Percentiles rank a stretch among this genome's conserved stretches.
Evolutionary conservation across 805 yeast species (phyloP).

Genomic region (Candida krabiensis): DNA sequence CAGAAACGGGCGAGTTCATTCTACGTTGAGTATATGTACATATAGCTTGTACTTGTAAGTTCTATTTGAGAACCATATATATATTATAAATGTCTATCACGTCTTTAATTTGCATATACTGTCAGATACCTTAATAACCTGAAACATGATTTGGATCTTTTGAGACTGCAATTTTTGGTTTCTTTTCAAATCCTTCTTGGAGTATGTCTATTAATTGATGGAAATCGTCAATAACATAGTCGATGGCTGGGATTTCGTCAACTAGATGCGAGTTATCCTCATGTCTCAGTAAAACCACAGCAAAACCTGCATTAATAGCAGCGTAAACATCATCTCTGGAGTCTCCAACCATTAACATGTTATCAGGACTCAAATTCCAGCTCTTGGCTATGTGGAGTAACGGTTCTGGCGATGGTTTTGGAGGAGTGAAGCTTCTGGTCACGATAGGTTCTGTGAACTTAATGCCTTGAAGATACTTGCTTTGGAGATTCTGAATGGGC

Average conservation of each 20-base stretch:
- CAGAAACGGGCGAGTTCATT: constrained; percentile 60
- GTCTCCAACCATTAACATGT: constrained; percentile 71
- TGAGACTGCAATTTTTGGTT: constrained; percentile 6
- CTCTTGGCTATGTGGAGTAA: constrained; percentile 50
- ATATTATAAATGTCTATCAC: too few species aligned
- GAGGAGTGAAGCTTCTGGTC: constrained; percentile 64
- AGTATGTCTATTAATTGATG: constrained; percentile 38
- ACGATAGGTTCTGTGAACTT: constrained; percentile 49
- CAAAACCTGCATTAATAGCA: constrained; percentile 63
- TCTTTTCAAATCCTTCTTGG: constrained; percentile 34
- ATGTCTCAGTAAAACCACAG: constrained; percentile 54
- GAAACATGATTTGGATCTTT: constrained; percentile 2
- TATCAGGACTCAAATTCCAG: constrained; percentile 47
- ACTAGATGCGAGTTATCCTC: constrained; percentile 48
- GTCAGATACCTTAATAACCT: constrained; percentile 5
- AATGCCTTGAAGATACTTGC: constrained; percentile 38
- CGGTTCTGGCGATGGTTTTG: constrained; percentile 70
- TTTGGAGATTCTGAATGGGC: constrained; percentile 55
- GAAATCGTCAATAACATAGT: constrained; percentile 36
- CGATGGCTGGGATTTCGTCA: constrained; percentile 36
- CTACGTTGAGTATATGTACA: constrained; percentile 32
- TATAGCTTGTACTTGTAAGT: too few species aligned
- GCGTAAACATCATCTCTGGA: constrained; percentile 68
- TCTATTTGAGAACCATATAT: too few species aligned
- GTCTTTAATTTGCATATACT: too few species aligned